Base-by-base conservation (phyloP, 1,284 basidiomycete genomes). In the Ustilago lituana region DNA sequence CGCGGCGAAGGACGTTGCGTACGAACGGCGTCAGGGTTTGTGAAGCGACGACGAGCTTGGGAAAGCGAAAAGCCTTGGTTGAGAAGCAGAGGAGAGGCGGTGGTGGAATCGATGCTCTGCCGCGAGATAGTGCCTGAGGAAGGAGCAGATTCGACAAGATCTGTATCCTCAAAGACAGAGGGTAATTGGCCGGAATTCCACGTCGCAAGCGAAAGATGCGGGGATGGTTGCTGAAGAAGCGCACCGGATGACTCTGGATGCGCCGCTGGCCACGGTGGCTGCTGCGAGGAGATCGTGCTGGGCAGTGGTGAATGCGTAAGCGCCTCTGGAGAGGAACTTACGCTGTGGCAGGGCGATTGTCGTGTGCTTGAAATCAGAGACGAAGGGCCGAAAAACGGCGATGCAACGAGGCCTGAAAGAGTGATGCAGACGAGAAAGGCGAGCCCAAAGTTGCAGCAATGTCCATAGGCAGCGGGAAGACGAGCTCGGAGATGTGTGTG, bases 251-350 rank as follows among this genome's bases (percentile, higher is more conserved):
- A 24, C 12, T 65, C 56, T 54, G 47, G 41, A 27, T 50, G 52
- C 24, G 56, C 56, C 41, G 51, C 51, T 43, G 43, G 47, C 62
- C 55, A 58, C 51, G 46, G 62, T 11, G 62, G 62, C 52, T 59
- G 56, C 38, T 59, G 62, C 17, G 55, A 54, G 38, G 56, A 59
- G 32, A 65, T 65, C 62, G 62, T 65, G 37, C 40, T 58, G 56
- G 62, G 56, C 51, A 54, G 43, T 22, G 41, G 24, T 2, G n/a
- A 31, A 10, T 31, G 62, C 62, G 62, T 55, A 46, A 55, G 56
- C 20, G 37, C 32, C 47, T 22, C 36, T 5, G n/a, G n/a, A 35
- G 23, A 59, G 62, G 62, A 47, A 39, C 56, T 52, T 51, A 65
- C 62, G 62, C 62, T 50, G 10, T 2, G 15, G 23, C 9, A 20